Conservation (phyloP, 208 protist genomes). For the Trypanosoma boissoni region DNA sequence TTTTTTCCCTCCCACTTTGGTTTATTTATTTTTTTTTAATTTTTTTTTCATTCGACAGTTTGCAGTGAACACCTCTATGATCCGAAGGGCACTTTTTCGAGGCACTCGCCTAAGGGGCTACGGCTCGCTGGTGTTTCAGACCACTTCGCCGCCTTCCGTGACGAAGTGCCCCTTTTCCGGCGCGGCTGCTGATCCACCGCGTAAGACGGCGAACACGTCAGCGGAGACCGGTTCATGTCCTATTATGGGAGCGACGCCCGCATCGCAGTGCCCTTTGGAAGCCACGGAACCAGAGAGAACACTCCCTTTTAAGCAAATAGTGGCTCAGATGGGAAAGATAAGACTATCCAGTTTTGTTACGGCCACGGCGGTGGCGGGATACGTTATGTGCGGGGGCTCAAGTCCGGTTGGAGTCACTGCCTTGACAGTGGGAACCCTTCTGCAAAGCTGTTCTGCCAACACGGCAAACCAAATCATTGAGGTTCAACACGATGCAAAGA, state of each 20-base stretch:
- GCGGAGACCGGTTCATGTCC: constrained; percentile 29
- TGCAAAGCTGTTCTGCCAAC: constrained; percentile 87
- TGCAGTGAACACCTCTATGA: constrained; percentile 14
- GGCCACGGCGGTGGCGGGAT: constrained; percentile 69
- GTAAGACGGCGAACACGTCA: constrained; percentile 4
- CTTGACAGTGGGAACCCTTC: constrained; percentile 65
- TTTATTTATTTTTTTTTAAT: background rate
- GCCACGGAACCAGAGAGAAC: constrained; percentile 16
- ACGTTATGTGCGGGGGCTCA: constrained; percentile 65
- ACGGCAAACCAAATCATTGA: constrained; percentile 89
- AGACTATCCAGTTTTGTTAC: constrained; percentile 81
- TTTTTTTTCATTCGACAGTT: background rate
- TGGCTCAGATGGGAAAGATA: constrained; percentile 73
- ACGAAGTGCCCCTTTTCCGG: constrained; percentile 54
- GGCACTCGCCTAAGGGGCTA: constrained; percentile 20
- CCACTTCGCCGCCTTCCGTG: constrained; percentile 23
- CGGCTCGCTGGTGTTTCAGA: constrained; percentile 20
- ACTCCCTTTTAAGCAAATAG: constrained; percentile 37
- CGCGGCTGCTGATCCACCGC: constrained; percentile 10
- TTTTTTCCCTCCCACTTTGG: background rate
- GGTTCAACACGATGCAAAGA: constrained; percentile 70
- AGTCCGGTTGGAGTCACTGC: constrained; percentile 43
- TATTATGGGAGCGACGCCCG: constrained; percentile 44
- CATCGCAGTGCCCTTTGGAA: constrained; percentile 53
- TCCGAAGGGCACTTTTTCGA: constrained; percentile 27